A percentile compares a stretch with the other conserved stretches of the same genome.
Conservation (phyloP, 2,329 filamentous ascomycete species). For the Aureobasidium sp. region DNA sequence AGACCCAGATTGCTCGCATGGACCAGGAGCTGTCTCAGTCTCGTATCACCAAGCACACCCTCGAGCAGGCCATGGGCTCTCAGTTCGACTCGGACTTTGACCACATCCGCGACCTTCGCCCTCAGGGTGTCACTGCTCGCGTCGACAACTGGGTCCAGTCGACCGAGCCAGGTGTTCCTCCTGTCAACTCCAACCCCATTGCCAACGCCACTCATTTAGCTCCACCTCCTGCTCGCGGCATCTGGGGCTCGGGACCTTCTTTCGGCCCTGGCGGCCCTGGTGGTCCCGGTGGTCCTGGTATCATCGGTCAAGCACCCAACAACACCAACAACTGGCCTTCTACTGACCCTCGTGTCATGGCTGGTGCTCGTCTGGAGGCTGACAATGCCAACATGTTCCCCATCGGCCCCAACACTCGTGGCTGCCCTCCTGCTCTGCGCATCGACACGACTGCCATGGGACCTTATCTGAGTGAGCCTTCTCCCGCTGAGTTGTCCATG, state of each 20-base stretch:
- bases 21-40: slow-evolving; percentile 61
- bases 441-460: neutral
- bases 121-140: slow-evolving; percentile 1
- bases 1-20: slow-evolving; percentile 61
- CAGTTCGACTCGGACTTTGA: slow-evolving; percentile 35
- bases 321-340: neutral
- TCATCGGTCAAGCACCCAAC: slow-evolving; percentile 11
- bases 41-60: slow-evolving; percentile 50
- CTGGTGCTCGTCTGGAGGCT: neutral
- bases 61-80: slow-evolving; percentile 46
- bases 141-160: slow-evolving; percentile 9
- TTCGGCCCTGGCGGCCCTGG: neutral
- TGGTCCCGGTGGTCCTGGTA: slow-evolving; percentile 8
- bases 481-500: slow-evolving; percentile 1
- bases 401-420: neutral
- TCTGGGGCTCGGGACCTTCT: slow-evolving; percentile 1
- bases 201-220: neutral
- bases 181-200: neutral
- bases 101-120: slow-evolving; percentile 10
- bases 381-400: slow-evolving; percentile 7
- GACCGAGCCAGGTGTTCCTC: neutral
- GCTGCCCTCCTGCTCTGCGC: neutral
- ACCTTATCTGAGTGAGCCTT: slow-evolving; percentile 8
- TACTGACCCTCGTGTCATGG: neutral
- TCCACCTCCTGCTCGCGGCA: slow-evolving; percentile 3